Evolutionary conservation across 148 eudicot species (phyloP).

Genomic region (Oxyria digyna): DNA sequence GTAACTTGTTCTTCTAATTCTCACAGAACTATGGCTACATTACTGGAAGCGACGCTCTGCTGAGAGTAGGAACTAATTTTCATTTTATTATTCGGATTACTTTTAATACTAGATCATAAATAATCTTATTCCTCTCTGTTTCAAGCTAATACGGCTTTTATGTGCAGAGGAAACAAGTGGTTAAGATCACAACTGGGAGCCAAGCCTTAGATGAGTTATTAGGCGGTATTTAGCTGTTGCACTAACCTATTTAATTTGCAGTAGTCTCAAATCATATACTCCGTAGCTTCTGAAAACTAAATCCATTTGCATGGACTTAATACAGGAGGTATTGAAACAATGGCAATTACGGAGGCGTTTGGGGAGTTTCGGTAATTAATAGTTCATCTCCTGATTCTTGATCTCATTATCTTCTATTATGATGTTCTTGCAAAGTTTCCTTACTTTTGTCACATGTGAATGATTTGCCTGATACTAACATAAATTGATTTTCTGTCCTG

Average conservation of each 20-base stretch:
- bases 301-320: not conserved
- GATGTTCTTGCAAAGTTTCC: not conserved
- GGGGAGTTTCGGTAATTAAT: conserved; percentile 77
- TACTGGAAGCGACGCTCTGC: conserved; percentile 94
- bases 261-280: not conserved
- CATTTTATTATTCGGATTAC: not conserved
- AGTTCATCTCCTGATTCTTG: not conserved
- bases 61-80: conserved; percentile 42
- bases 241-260: not conserved
- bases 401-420: not conserved
- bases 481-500: not conserved
- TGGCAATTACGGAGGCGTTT: conserved; percentile 82
- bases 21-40: conserved; percentile 84
- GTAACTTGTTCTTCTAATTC: not conserved
- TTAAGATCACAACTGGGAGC: conserved; percentile 89
- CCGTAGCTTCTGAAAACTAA: not conserved
- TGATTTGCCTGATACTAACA: not conserved
- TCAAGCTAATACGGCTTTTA: not conserved
- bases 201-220: conserved; percentile 78
- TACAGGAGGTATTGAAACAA: conserved; percentile 82
- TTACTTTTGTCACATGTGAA: not conserved
- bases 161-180: conserved; percentile 62
- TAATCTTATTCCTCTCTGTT: not conserved
- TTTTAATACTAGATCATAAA: not conserved
- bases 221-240: conserved; percentile 37